phyloP scores from a whole-genome alignment of 2,329 filamentous ascomycete genomes.

The Phyllosticta paracitricarpa region DNA sequence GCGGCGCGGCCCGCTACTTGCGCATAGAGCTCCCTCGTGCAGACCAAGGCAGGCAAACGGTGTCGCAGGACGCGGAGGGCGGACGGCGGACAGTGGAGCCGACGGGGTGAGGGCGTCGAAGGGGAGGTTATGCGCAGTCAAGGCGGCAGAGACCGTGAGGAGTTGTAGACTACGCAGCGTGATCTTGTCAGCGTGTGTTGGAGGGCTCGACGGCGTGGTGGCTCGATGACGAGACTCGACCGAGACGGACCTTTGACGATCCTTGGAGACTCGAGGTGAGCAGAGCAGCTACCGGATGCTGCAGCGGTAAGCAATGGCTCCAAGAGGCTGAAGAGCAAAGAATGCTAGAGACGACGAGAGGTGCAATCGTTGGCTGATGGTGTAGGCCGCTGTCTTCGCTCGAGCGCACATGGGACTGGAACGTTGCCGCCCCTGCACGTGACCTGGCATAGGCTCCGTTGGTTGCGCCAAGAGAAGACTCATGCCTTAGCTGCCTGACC shows the following conservation, averaged over 20 bases:
- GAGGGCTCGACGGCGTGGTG: slow-evolving; percentile 4
- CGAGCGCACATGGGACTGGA: background rate
- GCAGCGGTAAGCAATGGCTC: slow-evolving; percentile 2
- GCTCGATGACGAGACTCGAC: slow-evolving; percentile 10
- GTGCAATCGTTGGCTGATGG: background rate
- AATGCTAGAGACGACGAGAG: slow-evolving; percentile 2
- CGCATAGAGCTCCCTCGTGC: background rate
- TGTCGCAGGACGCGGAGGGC: background rate
- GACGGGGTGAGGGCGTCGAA: background rate
- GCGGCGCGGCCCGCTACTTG: slow-evolving; percentile 7
- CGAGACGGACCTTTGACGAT: slow-evolving; percentile 4
- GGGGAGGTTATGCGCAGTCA: background rate
- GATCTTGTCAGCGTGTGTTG: slow-evolving; percentile 2
- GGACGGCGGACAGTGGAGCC: slow-evolving; percentile 1
- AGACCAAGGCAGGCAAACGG: slow-evolving; percentile 2
- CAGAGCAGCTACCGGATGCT: slow-evolving; percentile 5
- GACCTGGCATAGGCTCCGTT: background rate
- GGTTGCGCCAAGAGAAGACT: background rate
- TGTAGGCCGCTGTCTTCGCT: background rate
- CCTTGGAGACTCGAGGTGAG: background rate
- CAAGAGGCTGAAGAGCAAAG: slow-evolving; percentile 7
- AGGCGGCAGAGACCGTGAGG: background rate
- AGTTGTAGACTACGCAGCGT: slow-evolving; percentile 2
- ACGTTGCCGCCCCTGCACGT: background rate
- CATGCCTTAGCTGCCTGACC: background rate